These are phyloP conservation scores for Chlorella sp. DNA, from an alignment of 139 green algal genomes.

Conservation along the genomic window DNA sequence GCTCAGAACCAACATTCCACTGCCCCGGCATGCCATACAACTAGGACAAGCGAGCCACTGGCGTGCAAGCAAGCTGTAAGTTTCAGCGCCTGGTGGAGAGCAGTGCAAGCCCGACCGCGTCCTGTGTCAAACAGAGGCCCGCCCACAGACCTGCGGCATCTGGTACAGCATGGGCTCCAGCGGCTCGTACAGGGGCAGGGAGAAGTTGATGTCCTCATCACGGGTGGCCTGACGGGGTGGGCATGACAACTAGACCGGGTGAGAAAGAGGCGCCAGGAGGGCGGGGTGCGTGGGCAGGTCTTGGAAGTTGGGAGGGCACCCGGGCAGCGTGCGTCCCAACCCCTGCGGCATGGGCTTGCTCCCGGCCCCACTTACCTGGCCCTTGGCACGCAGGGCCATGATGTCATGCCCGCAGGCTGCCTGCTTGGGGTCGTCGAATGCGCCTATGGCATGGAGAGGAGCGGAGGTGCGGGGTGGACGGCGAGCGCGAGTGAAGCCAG, in stretches of 20 bases:
- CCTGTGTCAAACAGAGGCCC: no score
- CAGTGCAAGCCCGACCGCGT: no score
- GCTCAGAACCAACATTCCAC: background rate
- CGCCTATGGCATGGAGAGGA: background rate
- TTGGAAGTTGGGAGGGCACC: no score
- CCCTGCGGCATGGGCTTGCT: background rate
- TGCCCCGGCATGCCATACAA: background rate
- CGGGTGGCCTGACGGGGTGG: background rate
- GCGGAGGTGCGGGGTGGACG: no score
- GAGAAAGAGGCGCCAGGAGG: no score
- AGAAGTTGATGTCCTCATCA: slow-evolving; percentile 5
- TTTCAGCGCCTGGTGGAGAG: no score
- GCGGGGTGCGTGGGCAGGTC: background rate
- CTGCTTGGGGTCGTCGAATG: background rate
- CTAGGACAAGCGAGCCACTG: background rate
- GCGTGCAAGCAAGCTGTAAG: no score
- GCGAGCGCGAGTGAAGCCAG: no score
- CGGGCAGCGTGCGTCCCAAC: no score
- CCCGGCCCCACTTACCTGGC: background rate
- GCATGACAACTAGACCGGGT: no score
- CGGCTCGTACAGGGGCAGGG: background rate
- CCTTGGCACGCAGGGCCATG: background rate
- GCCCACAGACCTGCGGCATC: slow-evolving; percentile 9
- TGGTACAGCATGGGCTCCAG: background rate
- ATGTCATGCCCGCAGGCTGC: slow-evolving; percentile 15